Conservation (phyloP, 768 basidiomycete genomes). For the Termitomyces heimii region DNA sequence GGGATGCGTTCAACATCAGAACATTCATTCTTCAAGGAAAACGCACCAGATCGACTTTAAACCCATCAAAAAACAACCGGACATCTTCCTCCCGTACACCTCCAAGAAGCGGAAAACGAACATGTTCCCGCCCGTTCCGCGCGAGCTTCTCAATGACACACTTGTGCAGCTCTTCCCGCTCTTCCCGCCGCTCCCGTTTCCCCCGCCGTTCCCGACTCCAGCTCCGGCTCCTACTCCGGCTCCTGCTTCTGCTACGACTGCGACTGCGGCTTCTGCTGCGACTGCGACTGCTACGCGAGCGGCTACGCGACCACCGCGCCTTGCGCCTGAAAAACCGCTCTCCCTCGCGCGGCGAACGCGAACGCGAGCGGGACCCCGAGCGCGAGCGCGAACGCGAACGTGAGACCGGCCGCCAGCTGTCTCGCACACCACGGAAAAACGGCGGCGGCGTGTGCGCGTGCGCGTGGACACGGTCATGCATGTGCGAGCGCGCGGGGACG, state of each 20-base stretch:
- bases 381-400: not conserved
- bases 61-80: too few relatives aligned
- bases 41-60: too few relatives aligned
- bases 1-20: too few relatives aligned
- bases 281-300: too few relatives aligned
- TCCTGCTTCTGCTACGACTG: too few relatives aligned
- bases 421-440: not conserved
- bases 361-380: too few relatives aligned
- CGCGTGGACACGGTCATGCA: not conserved
- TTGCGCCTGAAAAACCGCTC: constrained; percentile 3
- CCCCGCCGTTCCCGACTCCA: too few relatives aligned
- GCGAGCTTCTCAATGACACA: constrained; percentile 46
- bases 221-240: too few relatives aligned
- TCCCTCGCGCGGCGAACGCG: too few relatives aligned
- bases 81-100: constrained; percentile 57
- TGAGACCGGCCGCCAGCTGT: not conserved
- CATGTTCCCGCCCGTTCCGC: constrained; percentile 61
- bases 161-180: constrained; percentile 29
- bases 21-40: too few relatives aligned
- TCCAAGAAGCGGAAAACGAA: constrained; percentile 45
- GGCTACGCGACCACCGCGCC: constrained; percentile 6
- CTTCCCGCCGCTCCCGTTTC: too few relatives aligned
- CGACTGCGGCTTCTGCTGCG: too few relatives aligned
- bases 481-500: not conserved
- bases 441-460: not conserved